Evolutionary conservation across 768 basidiomycete species (phyloP).

Genomic region (Termitomyces sp.): DNA sequence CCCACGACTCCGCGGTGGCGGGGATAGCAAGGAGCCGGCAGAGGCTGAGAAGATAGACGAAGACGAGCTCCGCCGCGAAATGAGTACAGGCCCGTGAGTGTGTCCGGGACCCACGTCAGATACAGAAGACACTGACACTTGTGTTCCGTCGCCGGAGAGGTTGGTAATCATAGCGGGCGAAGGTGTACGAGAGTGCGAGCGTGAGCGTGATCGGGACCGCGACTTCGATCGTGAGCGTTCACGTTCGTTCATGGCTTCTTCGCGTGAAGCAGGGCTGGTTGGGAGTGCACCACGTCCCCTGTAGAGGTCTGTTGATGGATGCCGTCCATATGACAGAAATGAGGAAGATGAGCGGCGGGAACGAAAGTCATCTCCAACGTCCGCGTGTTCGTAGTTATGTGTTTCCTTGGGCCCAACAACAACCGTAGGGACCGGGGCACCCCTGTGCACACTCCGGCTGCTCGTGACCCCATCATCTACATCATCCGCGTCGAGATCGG

Average conservation of each 20-base stretch:
- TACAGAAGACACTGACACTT: not conserved
- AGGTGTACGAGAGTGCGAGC: slow-evolving; percentile 40
- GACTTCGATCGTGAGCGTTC: slow-evolving; percentile 18
- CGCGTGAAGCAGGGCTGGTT: not conserved
- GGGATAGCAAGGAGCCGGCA: slow-evolving; percentile 18
- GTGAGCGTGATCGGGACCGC: slow-evolving; percentile 22
- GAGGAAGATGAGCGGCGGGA: slow-evolving; percentile 17
- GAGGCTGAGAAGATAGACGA: slow-evolving; percentile 17
- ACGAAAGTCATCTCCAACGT: slow-evolving; percentile 46
- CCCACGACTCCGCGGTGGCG: slow-evolving; percentile 21
- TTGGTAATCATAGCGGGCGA: slow-evolving; percentile 29
- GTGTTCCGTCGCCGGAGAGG: slow-evolving; percentile 2
- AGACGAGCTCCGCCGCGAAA: slow-evolving; percentile 7
- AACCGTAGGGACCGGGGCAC: slow-evolving; percentile 16
- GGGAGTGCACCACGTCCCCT: slow-evolving; percentile 13
- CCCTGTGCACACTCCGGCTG: slow-evolving; percentile 6
- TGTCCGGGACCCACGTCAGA: slow-evolving; percentile 13
- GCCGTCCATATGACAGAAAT: slow-evolving; percentile 2
- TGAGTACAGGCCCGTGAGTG: slow-evolving; percentile 14
- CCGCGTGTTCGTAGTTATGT: slow-evolving; percentile 57
- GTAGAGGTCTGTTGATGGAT: not conserved
- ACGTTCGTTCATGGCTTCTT: slow-evolving; percentile 7
- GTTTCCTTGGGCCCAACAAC: slow-evolving; percentile 31
- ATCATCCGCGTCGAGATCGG: slow-evolving; percentile 9
- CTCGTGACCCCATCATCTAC: slow-evolving; percentile 9